phyloP scores from a whole-genome alignment of 345 rosid species.

The Rhizophora mangle region DNA sequence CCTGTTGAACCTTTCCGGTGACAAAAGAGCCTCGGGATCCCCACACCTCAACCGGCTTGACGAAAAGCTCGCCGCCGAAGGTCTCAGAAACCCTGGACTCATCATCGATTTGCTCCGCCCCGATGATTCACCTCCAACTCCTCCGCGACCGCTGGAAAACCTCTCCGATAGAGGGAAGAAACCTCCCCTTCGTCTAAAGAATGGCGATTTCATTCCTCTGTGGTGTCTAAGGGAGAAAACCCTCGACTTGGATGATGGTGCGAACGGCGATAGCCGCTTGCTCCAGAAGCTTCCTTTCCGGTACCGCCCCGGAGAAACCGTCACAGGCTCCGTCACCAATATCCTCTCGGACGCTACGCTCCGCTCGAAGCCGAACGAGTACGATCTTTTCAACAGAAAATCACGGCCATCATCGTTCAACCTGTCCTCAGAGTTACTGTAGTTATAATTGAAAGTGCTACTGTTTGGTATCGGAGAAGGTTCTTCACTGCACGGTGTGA shows the following conservation, averaged over 20 bases:
- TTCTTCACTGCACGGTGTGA: constrained; percentile 49
- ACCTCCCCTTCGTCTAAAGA: constrained; percentile 50
- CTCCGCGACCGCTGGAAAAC: constrained; percentile 37
- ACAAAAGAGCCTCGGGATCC: constrained; percentile 90
- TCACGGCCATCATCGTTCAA: constrained; percentile 34
- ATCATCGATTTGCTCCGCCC: constrained; percentile 70
- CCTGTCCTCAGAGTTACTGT: constrained; percentile 40
- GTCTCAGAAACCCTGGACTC: constrained; percentile 67
- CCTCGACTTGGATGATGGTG: constrained; percentile 60
- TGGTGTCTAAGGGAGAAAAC: constrained; percentile 73
- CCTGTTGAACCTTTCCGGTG: constrained; percentile 83
- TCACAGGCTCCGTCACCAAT: constrained; percentile 53
- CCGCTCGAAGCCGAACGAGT: constrained; percentile 83
- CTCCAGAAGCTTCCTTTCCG: constrained; percentile 75
- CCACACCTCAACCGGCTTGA: constrained; percentile 93
- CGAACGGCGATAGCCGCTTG: constrained; percentile 83
- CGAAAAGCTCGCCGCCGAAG: constrained; percentile 50
- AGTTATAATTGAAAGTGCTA: constrained; percentile 7
- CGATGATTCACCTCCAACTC: constrained; percentile 46
- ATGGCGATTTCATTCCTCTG: constrained; percentile 71
- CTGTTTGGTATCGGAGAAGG: constrained; percentile 34
- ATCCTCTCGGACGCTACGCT: constrained; percentile 65
- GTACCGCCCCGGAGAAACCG: constrained; percentile 81
- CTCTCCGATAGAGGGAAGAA: constrained; percentile 79
- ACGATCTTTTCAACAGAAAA: constrained; percentile 58